These are phyloP conservation scores for Tricharina praecox DNA, from an alignment of 495 filamentous ascomycete species.

Conservation along the genomic window DNA sequence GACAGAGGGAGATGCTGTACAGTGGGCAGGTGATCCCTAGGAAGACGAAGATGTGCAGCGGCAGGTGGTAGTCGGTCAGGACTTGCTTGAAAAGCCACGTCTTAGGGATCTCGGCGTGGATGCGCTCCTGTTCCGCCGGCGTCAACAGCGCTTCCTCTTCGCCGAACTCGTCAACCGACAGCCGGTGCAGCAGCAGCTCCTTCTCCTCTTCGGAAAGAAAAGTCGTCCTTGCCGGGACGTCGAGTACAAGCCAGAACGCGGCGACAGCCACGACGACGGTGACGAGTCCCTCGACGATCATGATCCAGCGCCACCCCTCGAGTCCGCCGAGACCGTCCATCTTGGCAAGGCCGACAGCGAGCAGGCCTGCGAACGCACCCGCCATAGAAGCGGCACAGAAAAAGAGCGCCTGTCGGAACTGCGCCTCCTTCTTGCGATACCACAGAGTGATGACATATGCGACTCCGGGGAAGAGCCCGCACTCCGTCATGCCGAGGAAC, in stretches of 20 bases:
- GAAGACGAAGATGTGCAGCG: conserved; percentile 42
- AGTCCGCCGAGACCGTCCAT: conserved; percentile 51
- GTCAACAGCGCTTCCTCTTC: conserved; percentile 12
- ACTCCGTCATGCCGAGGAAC: conserved; percentile 48
- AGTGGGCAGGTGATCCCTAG: conserved; percentile 48
- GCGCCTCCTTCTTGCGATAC: conserved; percentile 48
- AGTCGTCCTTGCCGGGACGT: conserved; percentile 37
- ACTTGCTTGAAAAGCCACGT: conserved; percentile 44
- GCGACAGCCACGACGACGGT: conserved; percentile 34
- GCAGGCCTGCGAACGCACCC: conserved; percentile 51
- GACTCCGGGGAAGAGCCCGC: conserved; percentile 53
- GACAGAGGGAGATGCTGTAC: conserved; percentile 57
- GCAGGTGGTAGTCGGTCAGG: conserved; percentile 60
- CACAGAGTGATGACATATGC: conserved; percentile 62
- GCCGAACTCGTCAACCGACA: conserved; percentile 30
- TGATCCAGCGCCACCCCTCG: conserved; percentile 61
- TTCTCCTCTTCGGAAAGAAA: conserved; percentile 37
- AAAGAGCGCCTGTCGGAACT: conserved; percentile 40
- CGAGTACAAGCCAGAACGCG: conserved; percentile 38
- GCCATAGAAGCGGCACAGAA: conserved; percentile 33
- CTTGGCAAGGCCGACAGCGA: conserved; percentile 43
- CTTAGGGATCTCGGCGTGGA: conserved; percentile 34
- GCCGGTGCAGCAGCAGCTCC: conserved; percentile 30
- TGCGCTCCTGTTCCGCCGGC: conserved; percentile 15
- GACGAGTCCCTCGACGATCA: conserved; percentile 43